phyloP scores from a whole-genome alignment of 768 basidiomycete species.

The Boletus subparvulus region DNA sequence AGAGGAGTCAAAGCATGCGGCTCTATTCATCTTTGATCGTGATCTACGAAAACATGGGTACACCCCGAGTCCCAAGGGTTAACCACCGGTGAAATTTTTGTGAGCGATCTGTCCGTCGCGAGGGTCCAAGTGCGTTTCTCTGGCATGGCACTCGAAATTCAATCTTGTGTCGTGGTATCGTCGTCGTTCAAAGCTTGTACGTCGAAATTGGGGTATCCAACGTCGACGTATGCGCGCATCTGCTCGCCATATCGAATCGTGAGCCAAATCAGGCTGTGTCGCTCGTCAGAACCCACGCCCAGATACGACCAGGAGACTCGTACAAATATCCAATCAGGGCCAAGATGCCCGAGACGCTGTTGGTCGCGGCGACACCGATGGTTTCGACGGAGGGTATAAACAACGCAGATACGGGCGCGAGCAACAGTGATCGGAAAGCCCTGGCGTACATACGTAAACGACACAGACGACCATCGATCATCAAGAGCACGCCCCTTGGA shows the following conservation, averaged over 20 bases:
- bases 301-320: constrained; percentile 23
- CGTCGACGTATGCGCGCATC: constrained; percentile 55
- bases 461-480: background rate
- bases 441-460: background rate
- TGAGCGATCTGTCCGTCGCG: too few species aligned
- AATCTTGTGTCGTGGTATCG: background rate
- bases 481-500: background rate
- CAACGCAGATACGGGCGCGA: constrained; percentile 14
- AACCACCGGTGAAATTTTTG: too few species aligned
- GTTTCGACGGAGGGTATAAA: constrained; percentile 45
- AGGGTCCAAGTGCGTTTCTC: background rate
- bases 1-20: background rate
- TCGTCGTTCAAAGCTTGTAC: background rate
- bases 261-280: constrained; percentile 46
- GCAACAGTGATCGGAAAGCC: constrained; percentile 24
- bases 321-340: constrained; percentile 55
- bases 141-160: background rate
- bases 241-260: constrained; percentile 55
- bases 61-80: background rate
- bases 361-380: constrained; percentile 51
- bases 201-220: constrained; percentile 45
- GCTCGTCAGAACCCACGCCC: background rate
- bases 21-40: background rate
- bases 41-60: background rate
- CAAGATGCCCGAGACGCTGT: constrained; percentile 45